Evolutionary conservation across 768 basidiomycete species (phyloP).

Genomic region (Leccinum olivaceopallidum): DNA sequence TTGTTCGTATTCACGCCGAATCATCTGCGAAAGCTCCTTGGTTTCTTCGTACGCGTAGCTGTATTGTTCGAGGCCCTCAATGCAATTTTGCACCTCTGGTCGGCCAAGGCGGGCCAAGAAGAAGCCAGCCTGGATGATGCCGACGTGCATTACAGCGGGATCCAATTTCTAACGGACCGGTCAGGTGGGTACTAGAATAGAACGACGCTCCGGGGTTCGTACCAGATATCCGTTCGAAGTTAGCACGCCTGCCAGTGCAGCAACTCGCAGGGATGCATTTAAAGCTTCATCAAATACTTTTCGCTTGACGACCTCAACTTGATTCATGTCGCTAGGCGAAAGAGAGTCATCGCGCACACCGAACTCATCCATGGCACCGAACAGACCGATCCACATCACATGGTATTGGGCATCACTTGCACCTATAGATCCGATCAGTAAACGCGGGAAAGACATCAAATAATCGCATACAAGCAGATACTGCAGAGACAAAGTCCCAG

Average conservation of each 20-base stretch:
- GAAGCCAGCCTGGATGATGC: constrained; percentile 80
- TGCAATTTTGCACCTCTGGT: constrained; percentile 80
- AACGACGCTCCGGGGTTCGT: constrained; percentile 21
- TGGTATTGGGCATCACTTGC: constrained; percentile 90
- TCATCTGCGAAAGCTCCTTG: constrained; percentile 71
- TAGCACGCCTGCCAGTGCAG: constrained; percentile 85
- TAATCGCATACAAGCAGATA: constrained; percentile 53
- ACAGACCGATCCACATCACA: constrained; percentile 86
- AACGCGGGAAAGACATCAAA: neutral
- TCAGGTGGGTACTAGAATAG: constrained; percentile 13
- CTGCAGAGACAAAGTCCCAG: constrained; percentile 89
- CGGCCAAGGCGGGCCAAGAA: constrained; percentile 82
- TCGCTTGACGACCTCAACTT: constrained; percentile 63
- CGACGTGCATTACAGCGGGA: constrained; percentile 88
- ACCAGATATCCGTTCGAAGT: constrained; percentile 88
- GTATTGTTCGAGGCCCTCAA: constrained; percentile 86
- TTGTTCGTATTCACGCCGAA: constrained; percentile 50
- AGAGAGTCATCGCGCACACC: constrained; percentile 65
- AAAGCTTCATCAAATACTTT: constrained; percentile 81
- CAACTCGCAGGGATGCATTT: constrained; percentile 83
- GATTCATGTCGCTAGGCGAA: constrained; percentile 45
- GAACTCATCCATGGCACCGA: constrained; percentile 81
- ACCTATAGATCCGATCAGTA: constrained; percentile 38
- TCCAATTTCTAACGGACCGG: constrained; percentile 58
- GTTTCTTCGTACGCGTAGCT: constrained; percentile 86